Conservation (phyloP, 495 filamentous ascomycete genomes). For the Penicillium herquei region DNA sequence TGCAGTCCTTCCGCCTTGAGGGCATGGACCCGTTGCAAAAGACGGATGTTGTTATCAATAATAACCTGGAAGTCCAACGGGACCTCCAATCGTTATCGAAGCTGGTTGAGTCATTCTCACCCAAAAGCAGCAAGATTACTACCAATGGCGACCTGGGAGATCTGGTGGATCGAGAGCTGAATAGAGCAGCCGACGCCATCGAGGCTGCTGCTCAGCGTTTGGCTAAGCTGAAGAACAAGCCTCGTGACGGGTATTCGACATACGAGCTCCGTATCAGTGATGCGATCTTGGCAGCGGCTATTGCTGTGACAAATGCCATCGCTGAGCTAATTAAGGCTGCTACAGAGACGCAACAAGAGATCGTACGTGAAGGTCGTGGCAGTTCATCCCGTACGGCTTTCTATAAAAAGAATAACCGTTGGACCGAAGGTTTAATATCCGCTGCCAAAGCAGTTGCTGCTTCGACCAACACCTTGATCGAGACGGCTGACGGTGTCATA, state of each 20-base stretch:
- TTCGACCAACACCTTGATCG: conserved; percentile 92
- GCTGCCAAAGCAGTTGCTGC: conserved; percentile 92
- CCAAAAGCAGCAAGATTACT: conserved; percentile 74
- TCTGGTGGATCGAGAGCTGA: conserved; percentile 86
- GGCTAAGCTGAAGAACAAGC: conserved; percentile 89
- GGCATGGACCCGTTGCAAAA: conserved; percentile 83
- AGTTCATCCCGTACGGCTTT: conserved; percentile 88
- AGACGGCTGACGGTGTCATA: conserved; percentile 95
- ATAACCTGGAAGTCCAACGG: conserved; percentile 90
- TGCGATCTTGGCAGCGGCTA: conserved; percentile 87
- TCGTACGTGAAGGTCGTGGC: conserved; percentile 92
- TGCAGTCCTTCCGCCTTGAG: conserved; percentile 91
- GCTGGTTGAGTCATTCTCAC: conserved; percentile 85
- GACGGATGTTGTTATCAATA: conserved; percentile 94
- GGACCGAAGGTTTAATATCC: conserved; percentile 96
- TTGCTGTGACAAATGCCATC: conserved; percentile 95
- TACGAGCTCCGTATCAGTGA: conserved; percentile 96
- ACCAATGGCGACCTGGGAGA: conserved; percentile 88
- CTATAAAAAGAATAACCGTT: conserved; percentile 98
- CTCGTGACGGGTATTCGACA: conserved; percentile 89
- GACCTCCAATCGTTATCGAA: conserved; percentile 90
- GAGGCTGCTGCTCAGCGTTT: conserved; percentile 86
- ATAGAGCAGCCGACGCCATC: conserved; percentile 93
- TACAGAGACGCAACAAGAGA: conserved; percentile 91
- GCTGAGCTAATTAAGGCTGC: conserved; percentile 95